phyloP scores from a whole-genome alignment of 768 basidiomycete species.

The Rhodotorula diobovata region DNA sequence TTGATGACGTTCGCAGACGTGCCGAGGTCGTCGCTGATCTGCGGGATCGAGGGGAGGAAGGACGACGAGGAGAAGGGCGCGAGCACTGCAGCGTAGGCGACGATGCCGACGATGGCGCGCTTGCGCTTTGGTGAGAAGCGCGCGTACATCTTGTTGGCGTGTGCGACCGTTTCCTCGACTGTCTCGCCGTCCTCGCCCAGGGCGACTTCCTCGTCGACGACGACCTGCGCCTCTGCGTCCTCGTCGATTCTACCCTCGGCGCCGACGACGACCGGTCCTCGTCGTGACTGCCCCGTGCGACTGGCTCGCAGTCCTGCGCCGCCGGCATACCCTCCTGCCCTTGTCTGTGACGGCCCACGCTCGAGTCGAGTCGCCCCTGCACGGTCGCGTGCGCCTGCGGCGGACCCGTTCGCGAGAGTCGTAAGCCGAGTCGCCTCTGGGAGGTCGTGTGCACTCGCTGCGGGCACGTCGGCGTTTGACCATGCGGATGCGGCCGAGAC shows the following conservation, averaged over 20 bases:
- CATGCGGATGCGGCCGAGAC: not conserved
- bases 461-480: not conserved
- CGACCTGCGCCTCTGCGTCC: not conserved
- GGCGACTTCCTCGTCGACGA: not conserved
- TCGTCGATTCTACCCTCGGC: not conserved
- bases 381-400: not conserved
- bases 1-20: slow-evolving; percentile 10
- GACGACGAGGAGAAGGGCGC: slow-evolving; percentile 7
- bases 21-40: slow-evolving; percentile 11
- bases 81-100: not conserved
- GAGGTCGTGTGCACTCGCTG: not conserved
- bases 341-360: not conserved
- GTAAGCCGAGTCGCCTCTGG: not conserved
- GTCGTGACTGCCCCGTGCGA: not conserved
- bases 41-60: not conserved
- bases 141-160: slow-evolving; percentile 9
- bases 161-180: not conserved
- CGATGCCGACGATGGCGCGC: not conserved
- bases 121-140: slow-evolving; percentile 8
- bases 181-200: not conserved
- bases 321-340: not conserved
- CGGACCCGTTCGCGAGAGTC: not conserved
- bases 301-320: not conserved
- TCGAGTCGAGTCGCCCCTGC: not conserved
- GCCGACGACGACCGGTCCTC: not conserved